Conservation (phyloP, 805 yeast genomes). For the Spathaspora girioi region DNA sequence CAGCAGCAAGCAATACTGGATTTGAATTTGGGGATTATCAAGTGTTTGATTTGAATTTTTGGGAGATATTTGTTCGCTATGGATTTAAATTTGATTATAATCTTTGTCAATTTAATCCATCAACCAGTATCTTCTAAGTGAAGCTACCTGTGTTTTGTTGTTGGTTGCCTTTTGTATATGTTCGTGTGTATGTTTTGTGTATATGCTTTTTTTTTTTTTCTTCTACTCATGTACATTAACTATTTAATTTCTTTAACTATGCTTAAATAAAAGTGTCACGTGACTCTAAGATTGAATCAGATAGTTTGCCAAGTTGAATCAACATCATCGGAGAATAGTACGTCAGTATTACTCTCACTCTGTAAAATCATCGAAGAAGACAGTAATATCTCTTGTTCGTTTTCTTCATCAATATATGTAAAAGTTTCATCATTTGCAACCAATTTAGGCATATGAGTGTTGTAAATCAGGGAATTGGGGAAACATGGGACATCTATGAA, state of each 20-base stretch:
- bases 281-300: constrained; percentile 1
- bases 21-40: constrained; percentile 36
- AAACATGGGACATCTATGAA: constrained; percentile 3
- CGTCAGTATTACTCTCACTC: background rate
- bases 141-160: background rate
- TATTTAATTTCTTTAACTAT: no score
- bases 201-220: background rate
- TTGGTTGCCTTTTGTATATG: background rate
- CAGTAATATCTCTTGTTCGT: constrained; percentile 1
- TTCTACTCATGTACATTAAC: no score
- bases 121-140: constrained; percentile 10
- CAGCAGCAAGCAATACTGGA: background rate
- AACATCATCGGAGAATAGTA: constrained; percentile 2
- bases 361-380: background rate
- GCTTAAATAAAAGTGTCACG: background rate
- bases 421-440: background rate
- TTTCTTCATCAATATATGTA: background rate
- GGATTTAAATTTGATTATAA: constrained; percentile 35
- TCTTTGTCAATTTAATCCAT: constrained; percentile 28
- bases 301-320: constrained; percentile 2
- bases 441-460: constrained; percentile 4
- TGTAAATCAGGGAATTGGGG: constrained; percentile 2
- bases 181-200: background rate
- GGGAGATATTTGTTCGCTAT: constrained; percentile 39
- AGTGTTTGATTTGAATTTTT: constrained; percentile 36